Evolutionary conservation across 2,329 filamentous ascomycete genomes (phyloP).

Genomic region (Teratosphaeria viscida): DNA sequence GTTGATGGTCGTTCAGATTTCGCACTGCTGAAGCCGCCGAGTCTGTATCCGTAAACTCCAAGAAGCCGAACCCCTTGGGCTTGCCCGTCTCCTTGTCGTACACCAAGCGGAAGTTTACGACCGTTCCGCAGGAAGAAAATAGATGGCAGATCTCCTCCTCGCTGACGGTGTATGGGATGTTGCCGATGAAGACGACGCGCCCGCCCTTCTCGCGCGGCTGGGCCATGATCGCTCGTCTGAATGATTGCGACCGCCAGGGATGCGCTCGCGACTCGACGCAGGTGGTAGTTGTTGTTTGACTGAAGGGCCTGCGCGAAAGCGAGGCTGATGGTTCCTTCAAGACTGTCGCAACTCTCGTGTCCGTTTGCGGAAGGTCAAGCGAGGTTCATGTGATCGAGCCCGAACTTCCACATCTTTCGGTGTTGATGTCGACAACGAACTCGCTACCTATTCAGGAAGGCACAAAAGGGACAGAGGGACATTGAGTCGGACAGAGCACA

Average conservation of each 20-base stretch:
- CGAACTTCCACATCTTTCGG: not conserved
- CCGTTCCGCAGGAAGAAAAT: slow-evolving; percentile 79
- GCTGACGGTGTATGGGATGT: slow-evolving; percentile 81
- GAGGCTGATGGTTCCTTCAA: not conserved
- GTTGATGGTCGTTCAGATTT: slow-evolving; percentile 89
- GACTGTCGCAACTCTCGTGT: not conserved
- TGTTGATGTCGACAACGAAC: not conserved
- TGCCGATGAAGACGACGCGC: slow-evolving; percentile 73
- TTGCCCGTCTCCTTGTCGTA: slow-evolving; percentile 92
- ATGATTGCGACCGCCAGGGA: no score
- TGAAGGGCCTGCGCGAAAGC: not conserved
- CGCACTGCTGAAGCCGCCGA: slow-evolving; percentile 85
- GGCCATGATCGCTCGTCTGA: slow-evolving; percentile 10
- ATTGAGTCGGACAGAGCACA: not conserved
- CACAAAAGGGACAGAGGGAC: not conserved
- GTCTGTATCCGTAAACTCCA: slow-evolving; percentile 89
- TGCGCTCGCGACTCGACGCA: no score
- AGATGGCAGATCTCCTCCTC: slow-evolving; percentile 95
- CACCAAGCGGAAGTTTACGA: slow-evolving; percentile 83
- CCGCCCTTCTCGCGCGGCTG: slow-evolving; percentile 54
- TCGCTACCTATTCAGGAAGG: not conserved
- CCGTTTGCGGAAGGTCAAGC: not conserved
- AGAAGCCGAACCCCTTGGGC: slow-evolving; percentile 93
- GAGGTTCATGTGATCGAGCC: not conserved
- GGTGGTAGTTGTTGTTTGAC: not conserved